These are phyloP conservation scores for Neurospora sp. DNA, from an alignment of 495 filamentous ascomycete genomes.

Conservation along the genomic window DNA sequence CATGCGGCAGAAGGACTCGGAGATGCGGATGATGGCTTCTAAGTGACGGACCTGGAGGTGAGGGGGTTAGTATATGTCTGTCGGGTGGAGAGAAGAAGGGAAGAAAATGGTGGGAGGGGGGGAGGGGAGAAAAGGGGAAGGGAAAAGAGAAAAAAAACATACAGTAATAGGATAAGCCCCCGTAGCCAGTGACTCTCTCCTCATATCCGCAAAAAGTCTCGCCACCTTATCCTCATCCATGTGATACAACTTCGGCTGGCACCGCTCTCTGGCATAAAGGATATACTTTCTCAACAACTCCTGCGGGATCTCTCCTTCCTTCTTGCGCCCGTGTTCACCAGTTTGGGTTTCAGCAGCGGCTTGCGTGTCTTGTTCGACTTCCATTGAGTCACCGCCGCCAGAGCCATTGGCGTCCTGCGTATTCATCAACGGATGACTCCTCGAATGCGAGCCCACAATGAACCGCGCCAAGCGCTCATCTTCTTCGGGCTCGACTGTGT, in stretches of 20 bases:
- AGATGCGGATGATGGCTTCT: conserved; percentile 93
- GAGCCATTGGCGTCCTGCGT: conserved; percentile 25
- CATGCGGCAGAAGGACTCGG: conserved; percentile 91
- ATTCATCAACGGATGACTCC: conserved; percentile 70
- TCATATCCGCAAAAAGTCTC: conserved; percentile 90
- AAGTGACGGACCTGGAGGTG: conserved; percentile 98
- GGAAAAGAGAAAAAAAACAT: conserved; percentile 24
- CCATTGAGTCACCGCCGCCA: conserved; percentile 43
- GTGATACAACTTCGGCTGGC: conserved; percentile 86
- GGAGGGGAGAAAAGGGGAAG: not conserved
- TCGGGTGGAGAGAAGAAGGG: not conserved
- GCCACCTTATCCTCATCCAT: conserved; percentile 98
- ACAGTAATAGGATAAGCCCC: conserved; percentile 98
- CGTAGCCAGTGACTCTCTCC: conserved; percentile 75
- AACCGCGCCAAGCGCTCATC: conserved; percentile 93
- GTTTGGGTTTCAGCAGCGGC: not conserved
- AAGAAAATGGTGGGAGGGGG: not conserved
- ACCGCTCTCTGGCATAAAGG: conserved; percentile 85
- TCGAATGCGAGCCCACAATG: conserved; percentile 85
- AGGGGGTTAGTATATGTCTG: too few species aligned
- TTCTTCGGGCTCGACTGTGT: conserved; percentile 92
- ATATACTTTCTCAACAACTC: conserved; percentile 95
- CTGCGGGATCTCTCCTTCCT: conserved; percentile 78
- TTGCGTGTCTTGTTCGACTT: conserved; percentile 42
- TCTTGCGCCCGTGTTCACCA: conserved; percentile 32